Evolutionary conservation across 2,329 filamentous ascomycete genomes (phyloP).

Genomic region (Sporothrix curviconia): DNA sequence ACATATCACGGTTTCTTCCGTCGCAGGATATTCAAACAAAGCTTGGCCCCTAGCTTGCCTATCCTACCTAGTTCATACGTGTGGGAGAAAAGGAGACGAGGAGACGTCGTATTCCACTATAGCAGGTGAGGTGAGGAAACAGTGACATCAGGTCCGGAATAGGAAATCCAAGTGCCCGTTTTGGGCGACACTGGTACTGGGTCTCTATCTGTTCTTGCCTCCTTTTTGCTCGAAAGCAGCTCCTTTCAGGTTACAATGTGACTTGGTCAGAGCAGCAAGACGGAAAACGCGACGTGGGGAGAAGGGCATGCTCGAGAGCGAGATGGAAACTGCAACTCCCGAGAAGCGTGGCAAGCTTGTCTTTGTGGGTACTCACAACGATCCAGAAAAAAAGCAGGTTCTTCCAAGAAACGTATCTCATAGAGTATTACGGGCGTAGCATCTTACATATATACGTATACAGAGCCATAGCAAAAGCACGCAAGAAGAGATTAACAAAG

Average conservation of each 20-base stretch:
- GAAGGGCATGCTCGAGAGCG: background rate
- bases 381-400: background rate
- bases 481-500: background rate
- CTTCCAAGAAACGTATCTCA: background rate
- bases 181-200: background rate
- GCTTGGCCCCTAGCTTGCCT: too few relatives aligned
- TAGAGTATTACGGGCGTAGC: too few relatives aligned
- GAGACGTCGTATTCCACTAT: too few relatives aligned
- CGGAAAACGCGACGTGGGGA: background rate
- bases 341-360: background rate
- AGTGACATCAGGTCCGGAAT: conserved; percentile 1
- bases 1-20: too few relatives aligned
- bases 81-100: too few relatives aligned
- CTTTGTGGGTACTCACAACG: background rate
- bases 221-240: background rate
- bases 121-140: background rate
- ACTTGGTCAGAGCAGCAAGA: background rate
- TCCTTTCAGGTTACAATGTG: background rate
- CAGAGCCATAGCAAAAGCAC: background rate
- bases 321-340: background rate
- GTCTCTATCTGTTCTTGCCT: background rate
- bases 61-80: too few relatives aligned
- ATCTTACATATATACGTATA: too few relatives aligned
- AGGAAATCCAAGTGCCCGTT: conserved; percentile 3
- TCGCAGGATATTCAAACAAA: too few relatives aligned